phyloP scores from a whole-genome alignment of 306 rosid genomes.

The Crataegus laevigata region DNA sequence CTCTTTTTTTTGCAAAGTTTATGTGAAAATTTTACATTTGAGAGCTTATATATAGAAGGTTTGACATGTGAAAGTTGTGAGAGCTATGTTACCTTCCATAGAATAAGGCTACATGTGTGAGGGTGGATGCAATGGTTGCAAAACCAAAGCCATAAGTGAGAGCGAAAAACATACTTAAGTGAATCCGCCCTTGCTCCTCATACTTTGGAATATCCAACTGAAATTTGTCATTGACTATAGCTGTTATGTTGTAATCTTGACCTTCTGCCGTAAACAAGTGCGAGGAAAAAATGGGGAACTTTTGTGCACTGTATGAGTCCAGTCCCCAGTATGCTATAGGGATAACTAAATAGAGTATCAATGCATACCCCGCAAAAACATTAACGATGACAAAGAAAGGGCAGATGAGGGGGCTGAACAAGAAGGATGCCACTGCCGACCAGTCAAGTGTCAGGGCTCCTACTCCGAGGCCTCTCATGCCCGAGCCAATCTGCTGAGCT shows the following conservation, averaged over 20 bases:
- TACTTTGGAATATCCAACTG: constrained; percentile 41
- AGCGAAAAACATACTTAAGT: constrained; percentile 57
- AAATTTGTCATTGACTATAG: constrained; percentile 57
- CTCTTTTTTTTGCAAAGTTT: not conserved
- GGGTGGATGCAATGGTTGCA: constrained; percentile 69
- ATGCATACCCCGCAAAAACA: constrained; percentile 45
- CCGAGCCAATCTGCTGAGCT: constrained; percentile 80
- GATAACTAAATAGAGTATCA: constrained; percentile 35
- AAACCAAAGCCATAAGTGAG: constrained; percentile 74
- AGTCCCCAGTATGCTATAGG: constrained; percentile 69
- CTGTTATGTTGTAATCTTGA: constrained; percentile 41
- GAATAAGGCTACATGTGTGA: constrained; percentile 62
- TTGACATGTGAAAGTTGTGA: no score
- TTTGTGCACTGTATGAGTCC: constrained; percentile 38
- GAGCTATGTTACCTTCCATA: constrained; percentile 51
- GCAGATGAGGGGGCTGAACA: constrained; percentile 68
- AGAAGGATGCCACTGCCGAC: constrained; percentile 63
- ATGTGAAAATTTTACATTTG: not conserved
- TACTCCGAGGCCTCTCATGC: constrained; percentile 71
- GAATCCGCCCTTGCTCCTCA: constrained; percentile 49
- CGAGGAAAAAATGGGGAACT: constrained; percentile 69
- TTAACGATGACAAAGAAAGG: constrained; percentile 74
- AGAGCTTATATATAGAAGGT: not conserved
- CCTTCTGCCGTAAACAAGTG: constrained; percentile 62
- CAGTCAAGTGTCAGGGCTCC: constrained; percentile 76